Evolutionary conservation across 1,284 basidiomycete species (phyloP).

Genomic region (Xanthoconium separans): DNA sequence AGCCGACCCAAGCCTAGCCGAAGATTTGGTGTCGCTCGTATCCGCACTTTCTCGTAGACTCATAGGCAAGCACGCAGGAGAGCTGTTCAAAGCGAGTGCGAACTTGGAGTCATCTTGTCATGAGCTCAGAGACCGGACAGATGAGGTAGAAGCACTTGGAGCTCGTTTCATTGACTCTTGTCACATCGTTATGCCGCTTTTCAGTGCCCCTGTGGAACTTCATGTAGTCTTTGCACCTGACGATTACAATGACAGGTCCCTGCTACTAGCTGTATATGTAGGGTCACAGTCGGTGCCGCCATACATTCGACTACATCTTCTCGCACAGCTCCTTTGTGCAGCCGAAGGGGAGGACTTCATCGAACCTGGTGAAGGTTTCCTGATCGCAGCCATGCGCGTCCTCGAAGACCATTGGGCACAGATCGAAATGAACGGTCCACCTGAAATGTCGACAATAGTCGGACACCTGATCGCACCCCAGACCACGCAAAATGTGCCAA

Average conservation of each 20-base stretch:
- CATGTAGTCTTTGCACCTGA: slow-evolving; percentile 59
- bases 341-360: slow-evolving; percentile 57
- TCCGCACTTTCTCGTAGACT: slow-evolving; percentile 50
- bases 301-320: slow-evolving; percentile 84
- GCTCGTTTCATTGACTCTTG: slow-evolving; percentile 43
- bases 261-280: slow-evolving; percentile 78
- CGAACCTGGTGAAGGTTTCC: slow-evolving; percentile 68
- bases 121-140: slow-evolving; percentile 37
- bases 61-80: slow-evolving; percentile 39
- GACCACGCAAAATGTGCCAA: neutral
- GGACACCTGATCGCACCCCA: slow-evolving; percentile 23
- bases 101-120: slow-evolving; percentile 12
- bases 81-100: slow-evolving; percentile 12
- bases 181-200: slow-evolving; percentile 60
- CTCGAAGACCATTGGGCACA: slow-evolving; percentile 70
- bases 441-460: slow-evolving; percentile 67
- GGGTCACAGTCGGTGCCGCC: slow-evolving; percentile 71
- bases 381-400: slow-evolving; percentile 73
- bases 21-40: slow-evolving; percentile 53
- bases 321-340: slow-evolving; percentile 59
- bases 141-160: slow-evolving; percentile 73
- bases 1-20: slow-evolving; percentile 36
- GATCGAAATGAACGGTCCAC: slow-evolving; percentile 69
- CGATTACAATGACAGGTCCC: slow-evolving; percentile 51
- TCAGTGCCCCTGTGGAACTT: slow-evolving; percentile 62